Percentiles rank a stretch among this genome's conserved stretches.
These are phyloP conservation scores for Parastagonospora nodorum DNA, from an alignment of 2,329 filamentous ascomycete species.

Conservation along the genomic window DNA sequence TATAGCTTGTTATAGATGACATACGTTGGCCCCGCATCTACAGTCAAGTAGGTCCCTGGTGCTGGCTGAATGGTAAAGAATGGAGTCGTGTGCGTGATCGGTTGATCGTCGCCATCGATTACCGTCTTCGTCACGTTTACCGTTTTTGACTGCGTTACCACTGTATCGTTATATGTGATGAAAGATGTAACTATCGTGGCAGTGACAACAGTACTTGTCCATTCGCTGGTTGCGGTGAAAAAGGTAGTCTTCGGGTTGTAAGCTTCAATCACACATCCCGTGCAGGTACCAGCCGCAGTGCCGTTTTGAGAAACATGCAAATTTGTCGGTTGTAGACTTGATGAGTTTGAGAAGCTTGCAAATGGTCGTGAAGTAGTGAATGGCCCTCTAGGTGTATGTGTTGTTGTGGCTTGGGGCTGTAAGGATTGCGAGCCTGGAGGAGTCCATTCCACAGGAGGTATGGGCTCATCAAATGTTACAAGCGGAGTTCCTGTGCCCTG, in stretches of 20 bases:
- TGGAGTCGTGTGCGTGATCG: conserved; percentile 27
- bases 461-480: no score
- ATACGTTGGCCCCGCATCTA: conserved; percentile 37
- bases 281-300: conserved; percentile 23
- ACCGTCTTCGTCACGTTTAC: conserved; percentile 35
- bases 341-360: background rate
- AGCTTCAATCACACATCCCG: conserved; percentile 38
- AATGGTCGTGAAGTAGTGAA: no score
- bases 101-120: conserved; percentile 8
- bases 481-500: background rate
- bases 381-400: no score
- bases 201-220: conserved; percentile 31
- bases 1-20: conserved; percentile 34
- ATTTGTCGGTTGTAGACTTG: background rate
- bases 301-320: conserved; percentile 1
- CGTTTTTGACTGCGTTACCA: conserved; percentile 27
- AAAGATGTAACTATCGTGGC: conserved; percentile 31
- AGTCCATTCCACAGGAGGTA: no score
- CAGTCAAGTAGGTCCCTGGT: conserved; percentile 12
- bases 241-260: conserved; percentile 28
- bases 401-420: no score
- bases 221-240: conserved; percentile 14
- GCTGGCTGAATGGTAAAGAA: conserved; percentile 27
- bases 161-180: conserved; percentile 36
- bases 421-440: no score